These are phyloP conservation scores for Arthrobotrys sinensis DNA, from an alignment of 2,329 filamentous ascomycete genomes.

Conservation along the genomic window DNA sequence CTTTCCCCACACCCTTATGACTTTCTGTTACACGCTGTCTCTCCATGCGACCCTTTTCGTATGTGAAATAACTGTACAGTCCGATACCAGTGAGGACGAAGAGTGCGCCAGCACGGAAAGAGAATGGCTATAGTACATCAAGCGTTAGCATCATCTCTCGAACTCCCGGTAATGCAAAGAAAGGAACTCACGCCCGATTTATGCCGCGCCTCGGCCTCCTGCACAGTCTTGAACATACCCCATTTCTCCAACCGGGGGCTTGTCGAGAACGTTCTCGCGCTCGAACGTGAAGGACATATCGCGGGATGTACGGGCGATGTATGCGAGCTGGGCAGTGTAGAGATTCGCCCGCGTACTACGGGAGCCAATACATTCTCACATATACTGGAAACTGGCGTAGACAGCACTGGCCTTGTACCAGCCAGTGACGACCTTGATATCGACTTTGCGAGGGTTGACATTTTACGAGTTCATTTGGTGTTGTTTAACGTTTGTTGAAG, in stretches of 20 bases:
- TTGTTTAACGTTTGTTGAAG: constrained; percentile 44
- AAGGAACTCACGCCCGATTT: constrained; percentile 68
- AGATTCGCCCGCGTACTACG: constrained; percentile 8
- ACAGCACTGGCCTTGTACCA: neutral
- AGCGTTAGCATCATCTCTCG: constrained; percentile 42
- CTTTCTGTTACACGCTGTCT: constrained; percentile 90
- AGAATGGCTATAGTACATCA: constrained; percentile 79
- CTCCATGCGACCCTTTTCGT: constrained; percentile 92
- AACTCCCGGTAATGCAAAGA: constrained; percentile 43
- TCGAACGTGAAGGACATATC: constrained; percentile 11
- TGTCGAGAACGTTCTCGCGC: constrained; percentile 43
- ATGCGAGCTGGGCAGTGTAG: constrained; percentile 8
- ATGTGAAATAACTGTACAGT: constrained; percentile 90
- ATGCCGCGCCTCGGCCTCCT: constrained; percentile 69
- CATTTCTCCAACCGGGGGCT: constrained; percentile 44
- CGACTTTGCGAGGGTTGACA: constrained; percentile 47
- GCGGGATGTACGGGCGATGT: constrained; percentile 7
- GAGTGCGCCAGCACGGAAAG: constrained; percentile 87
- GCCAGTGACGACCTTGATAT: constrained; percentile 41
- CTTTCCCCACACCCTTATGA: constrained; percentile 90
- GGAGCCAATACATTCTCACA: constrained; percentile 13
- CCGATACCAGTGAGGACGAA: constrained; percentile 84
- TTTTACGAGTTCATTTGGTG: constrained; percentile 45
- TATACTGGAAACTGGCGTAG: constrained; percentile 3
- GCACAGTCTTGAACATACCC: constrained; percentile 67